A percentile compares a stretch with the other conserved stretches of the same genome.
Conservation (phyloP, 83 land plant species). For the Picea abies region DNA sequence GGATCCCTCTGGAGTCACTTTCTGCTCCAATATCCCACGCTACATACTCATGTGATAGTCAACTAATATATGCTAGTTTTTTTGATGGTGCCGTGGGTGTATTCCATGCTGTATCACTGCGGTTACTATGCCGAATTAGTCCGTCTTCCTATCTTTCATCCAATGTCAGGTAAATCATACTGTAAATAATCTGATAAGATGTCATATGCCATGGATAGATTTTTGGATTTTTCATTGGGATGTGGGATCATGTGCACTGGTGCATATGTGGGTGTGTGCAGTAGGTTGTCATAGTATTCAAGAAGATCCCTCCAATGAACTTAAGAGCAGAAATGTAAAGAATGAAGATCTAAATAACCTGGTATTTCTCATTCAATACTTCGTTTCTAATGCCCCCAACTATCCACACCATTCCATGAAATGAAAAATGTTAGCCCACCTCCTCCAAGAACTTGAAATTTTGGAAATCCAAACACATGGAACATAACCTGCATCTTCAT, state of each 20-base stretch:
- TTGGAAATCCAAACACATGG: background rate
- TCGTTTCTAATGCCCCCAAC: background rate
- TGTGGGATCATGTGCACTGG: background rate
- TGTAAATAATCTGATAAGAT: background rate
- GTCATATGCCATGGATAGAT: background rate
- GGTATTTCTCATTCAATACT: background rate
- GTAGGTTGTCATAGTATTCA: background rate
- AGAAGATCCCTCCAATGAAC: background rate
- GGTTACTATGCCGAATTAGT: slow-evolving; percentile 65
- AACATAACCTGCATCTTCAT: background rate
- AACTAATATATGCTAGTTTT: slow-evolving; percentile 68
- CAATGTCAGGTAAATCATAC: slow-evolving; percentile 48
- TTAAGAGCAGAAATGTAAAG: background rate
- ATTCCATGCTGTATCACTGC: slow-evolving; percentile 65
- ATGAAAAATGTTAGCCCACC: background rate
- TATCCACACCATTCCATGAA: background rate
- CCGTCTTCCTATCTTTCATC: slow-evolving; percentile 63
- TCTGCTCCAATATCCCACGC: slow-evolving; percentile 67
- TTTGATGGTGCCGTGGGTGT: slow-evolving; percentile 77
- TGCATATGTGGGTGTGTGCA: background rate
- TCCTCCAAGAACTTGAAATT: background rate
- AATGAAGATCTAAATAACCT: background rate
- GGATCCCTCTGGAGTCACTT: slow-evolving; percentile 64
- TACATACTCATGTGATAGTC: slow-evolving; percentile 83
- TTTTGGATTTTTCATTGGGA: background rate